Evolutionary conservation across 176 grass and related monocot species (phyloP).

Genomic region (Alopecurus myosuroides): DNA sequence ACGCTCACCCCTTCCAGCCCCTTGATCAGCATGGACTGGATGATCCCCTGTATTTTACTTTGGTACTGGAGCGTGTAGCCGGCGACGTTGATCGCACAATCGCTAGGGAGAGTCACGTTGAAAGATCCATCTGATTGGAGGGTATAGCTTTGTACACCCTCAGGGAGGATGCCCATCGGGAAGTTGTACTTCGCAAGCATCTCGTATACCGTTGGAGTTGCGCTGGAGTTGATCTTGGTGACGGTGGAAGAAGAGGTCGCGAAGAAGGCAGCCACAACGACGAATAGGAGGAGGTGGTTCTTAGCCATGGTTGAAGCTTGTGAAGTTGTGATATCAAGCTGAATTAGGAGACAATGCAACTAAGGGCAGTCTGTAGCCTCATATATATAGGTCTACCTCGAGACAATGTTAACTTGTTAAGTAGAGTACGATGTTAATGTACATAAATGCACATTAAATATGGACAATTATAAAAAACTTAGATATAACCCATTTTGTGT

Average conservation of each 20-base stretch:
- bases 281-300: not conserved
- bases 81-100: not conserved
- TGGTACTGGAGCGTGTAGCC: not conserved
- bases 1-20: not conserved
- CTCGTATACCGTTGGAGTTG: conserved; percentile 30
- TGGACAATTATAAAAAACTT: not conserved
- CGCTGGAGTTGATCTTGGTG: not conserved
- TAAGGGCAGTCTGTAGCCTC: not conserved
- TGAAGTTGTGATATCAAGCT: no score
- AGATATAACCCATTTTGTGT: not conserved
- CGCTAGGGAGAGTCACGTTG: not conserved
- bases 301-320: not conserved
- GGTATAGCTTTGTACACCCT: conserved; percentile 14
- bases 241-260: not conserved
- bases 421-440: not conserved
- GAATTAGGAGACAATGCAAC: not conserved
- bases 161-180: not conserved
- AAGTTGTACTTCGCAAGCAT: conserved; percentile 41
- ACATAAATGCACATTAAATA: not conserved
- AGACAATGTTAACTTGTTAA: not conserved
- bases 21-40: not conserved
- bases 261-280: not conserved
- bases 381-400: not conserved
- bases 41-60: not conserved
- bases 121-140: not conserved